phyloP scores from a whole-genome alignment of 2,329 filamentous ascomycete species.

The Xylaria sp. region DNA sequence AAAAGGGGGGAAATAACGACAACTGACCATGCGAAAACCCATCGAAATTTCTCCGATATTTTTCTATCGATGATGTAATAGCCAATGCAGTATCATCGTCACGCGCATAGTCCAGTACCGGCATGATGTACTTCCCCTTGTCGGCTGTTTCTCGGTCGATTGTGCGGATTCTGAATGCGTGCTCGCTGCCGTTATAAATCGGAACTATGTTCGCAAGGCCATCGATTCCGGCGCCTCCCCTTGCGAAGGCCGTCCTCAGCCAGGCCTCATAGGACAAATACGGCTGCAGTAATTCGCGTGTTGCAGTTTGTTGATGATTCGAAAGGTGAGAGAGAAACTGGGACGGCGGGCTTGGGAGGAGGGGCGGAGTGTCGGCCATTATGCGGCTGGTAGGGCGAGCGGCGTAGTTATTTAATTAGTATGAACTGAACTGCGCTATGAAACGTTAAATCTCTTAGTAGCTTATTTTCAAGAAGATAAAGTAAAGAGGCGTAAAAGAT shows the following conservation, averaged over 20 bases:
- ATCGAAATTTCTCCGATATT: slow-evolving; percentile 1
- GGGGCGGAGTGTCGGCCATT: neutral
- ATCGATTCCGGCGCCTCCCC: neutral
- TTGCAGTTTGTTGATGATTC: neutral
- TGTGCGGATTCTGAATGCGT: neutral
- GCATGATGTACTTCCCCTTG: slow-evolving; percentile 1
- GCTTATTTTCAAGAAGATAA: neutral
- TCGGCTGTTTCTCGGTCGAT: neutral
- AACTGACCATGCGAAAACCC: slow-evolving; percentile 3
- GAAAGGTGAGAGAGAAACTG: slow-evolving; percentile 6
- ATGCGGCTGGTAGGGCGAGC: neutral
- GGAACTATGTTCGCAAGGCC: neutral
- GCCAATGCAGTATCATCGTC: neutral
- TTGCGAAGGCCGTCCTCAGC: neutral
- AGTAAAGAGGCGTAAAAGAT: neutral
- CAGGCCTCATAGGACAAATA: slow-evolving; percentile 4
- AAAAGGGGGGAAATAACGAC: neutral
- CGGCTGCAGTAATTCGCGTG: neutral
- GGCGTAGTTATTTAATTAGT: neutral
- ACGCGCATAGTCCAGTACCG: neutral
- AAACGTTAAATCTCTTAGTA: too few species aligned
- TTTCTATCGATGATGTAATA: neutral
- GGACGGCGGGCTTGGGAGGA: neutral
- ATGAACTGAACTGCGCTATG: neutral
- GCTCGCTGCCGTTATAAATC: slow-evolving; percentile 1